Evolutionary conservation across 371 early-diverging fungal species (phyloP), one percentile per base, ranked within the genome.

Genomic region (Saksenaea oblongispora): DNA sequence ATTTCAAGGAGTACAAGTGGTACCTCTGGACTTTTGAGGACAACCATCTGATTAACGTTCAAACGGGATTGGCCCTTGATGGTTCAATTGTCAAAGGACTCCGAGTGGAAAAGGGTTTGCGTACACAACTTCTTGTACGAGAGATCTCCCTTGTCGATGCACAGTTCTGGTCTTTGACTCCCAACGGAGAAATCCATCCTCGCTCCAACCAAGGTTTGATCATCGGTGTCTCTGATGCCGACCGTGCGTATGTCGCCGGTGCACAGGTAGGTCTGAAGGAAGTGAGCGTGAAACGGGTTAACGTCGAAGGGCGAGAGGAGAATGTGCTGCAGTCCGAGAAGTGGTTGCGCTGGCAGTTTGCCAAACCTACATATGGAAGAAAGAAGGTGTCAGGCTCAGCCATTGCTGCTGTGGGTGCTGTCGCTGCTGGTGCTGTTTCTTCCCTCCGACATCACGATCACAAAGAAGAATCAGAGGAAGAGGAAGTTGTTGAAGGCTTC

Each of bases 21-120:
- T 84, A 85, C 62, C 71, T 83, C 47, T 85, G 86, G 86, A 66
- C 70, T 7, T 78, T 74, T 53, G 61, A 72, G 34, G 72, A 84
- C 36, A 80, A 83, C 15, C 74, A 82, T 63, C 62, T 85, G 68
- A 73, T 84, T 61, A 85, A 85, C 60, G 79, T 71, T 54, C 72
- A 81, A 53, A 85, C 83, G 47, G 84, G 84, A 22, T 68, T 84
- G 34, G 84, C 78, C 10, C 64, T 85, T 34, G 83, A 81, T 55
- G 70, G 64, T 42, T 59, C 58, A 31, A 58, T 65, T 61, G 58
- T 71, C 11, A 54, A 68, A 4, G 78, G 71, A 58, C 72, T 65
- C 14, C 26, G 61, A 3, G 51, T 76, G 28, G 80, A 80, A 58
- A 64, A 72, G 22, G 75, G 70, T 18, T 60, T 67, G 3, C 73